These are phyloP conservation scores for Trichophyton verrucosum DNA, from an alignment of 2,329 filamentous ascomycete genomes.

Conservation along the genomic window DNA sequence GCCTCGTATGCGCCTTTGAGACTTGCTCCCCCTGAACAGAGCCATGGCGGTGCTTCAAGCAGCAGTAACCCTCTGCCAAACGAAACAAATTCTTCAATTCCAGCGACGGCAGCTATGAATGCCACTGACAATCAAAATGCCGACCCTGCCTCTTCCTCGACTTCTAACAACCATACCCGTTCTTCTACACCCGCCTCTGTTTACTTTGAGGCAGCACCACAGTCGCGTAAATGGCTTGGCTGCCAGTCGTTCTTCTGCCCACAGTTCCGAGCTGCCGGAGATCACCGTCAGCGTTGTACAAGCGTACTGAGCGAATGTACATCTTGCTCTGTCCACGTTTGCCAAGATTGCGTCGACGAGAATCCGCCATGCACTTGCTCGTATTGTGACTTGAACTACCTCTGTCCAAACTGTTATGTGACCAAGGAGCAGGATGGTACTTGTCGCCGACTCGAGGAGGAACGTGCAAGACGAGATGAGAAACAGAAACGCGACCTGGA, in stretches of 20 bases:
- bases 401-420: constrained; percentile 33
- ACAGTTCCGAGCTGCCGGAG: constrained; percentile 30
- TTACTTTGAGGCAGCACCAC: constrained; percentile 26
- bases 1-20: constrained; percentile 4
- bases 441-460: constrained; percentile 29
- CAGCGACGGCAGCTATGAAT: not conserved
- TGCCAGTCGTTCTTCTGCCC: constrained; percentile 40
- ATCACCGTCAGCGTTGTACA: constrained; percentile 35
- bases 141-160: constrained; percentile 28
- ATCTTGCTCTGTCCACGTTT: constrained; percentile 35
- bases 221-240: constrained; percentile 33
- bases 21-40: not conserved
- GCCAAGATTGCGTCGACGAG: constrained; percentile 31
- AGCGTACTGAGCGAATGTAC: constrained; percentile 35
- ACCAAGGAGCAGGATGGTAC: constrained; percentile 28
- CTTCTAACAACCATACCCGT: constrained; percentile 28
- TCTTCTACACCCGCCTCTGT: constrained; percentile 30
- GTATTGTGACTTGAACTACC: constrained; percentile 33
- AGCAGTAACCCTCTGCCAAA: not conserved
- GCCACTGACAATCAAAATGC: constrained; percentile 19
- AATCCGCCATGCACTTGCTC: constrained; percentile 34
- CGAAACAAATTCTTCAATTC: not conserved
- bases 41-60: not conserved
- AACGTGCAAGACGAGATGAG: constrained; percentile 26
- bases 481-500: constrained; percentile 32